Conservation (phyloP, 2,329 filamentous ascomycete genomes). For the Cercospora sesami region DNA sequence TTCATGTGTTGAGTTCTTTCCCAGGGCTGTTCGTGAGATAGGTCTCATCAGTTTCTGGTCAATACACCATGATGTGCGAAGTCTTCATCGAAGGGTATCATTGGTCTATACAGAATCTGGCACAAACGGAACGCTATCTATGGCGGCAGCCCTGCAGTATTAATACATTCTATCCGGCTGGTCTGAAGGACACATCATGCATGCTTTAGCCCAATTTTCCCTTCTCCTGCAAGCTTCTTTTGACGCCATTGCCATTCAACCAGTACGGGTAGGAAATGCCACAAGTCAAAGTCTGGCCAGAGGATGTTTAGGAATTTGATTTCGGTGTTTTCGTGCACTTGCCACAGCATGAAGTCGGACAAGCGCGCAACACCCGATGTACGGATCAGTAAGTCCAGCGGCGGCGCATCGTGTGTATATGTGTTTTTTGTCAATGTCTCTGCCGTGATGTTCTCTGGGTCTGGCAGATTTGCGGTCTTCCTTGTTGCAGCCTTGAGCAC, state of each 20-base stretch:
- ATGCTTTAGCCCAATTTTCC: conserved; percentile 19
- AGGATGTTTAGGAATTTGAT: conserved; percentile 89
- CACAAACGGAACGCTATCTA: conserved; percentile 9
- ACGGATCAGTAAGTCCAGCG: conserved; percentile 84
- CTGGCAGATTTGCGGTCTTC: conserved; percentile 48
- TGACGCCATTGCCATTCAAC: conserved; percentile 79
- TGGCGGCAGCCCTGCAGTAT: not conserved
- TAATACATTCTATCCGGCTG: not conserved
- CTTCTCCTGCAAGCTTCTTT: conserved; percentile 43
- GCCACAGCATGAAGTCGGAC: conserved; percentile 99
- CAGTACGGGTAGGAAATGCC: conserved; percentile 88
- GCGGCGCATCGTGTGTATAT: conserved; percentile 82
- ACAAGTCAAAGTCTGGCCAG: conserved; percentile 95
- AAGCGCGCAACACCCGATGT: conserved; percentile 91
- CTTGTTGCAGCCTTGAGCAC: conserved; percentile 37
- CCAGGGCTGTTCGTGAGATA: not conserved
- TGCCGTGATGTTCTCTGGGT: conserved; percentile 83
- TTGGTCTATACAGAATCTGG: conserved; percentile 9
- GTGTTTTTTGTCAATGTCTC: conserved; percentile 82
- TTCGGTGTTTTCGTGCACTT: conserved; percentile 88
- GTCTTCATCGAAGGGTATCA: conserved; percentile 9
- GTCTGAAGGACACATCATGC: not conserved
- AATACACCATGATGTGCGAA: not conserved
- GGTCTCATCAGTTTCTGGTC: not conserved
- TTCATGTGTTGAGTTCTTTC: not conserved